phyloP scores from a whole-genome alignment of 1,139 yeast genomes.

The Candida dubliniensis region DNA sequence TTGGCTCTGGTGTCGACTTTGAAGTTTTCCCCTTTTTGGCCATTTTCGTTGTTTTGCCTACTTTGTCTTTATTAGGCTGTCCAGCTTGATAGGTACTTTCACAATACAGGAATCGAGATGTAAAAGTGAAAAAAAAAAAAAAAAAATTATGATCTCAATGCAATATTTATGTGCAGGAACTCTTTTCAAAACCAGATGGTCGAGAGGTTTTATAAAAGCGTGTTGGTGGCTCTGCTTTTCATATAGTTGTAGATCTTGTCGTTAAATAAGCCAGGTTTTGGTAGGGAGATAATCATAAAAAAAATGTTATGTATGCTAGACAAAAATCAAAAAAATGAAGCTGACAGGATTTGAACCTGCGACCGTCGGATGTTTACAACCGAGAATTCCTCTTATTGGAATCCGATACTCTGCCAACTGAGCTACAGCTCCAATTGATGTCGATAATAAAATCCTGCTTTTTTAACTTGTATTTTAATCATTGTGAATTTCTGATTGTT shows the following conservation, averaged over 20 bases:
- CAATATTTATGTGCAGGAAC: not conserved
- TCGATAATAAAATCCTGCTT: too few relatives aligned
- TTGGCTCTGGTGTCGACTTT: slow-evolving; percentile 9
- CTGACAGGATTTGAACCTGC: slow-evolving; percentile 36
- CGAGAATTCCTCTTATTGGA: slow-evolving; percentile 17
- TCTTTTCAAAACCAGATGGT: too few relatives aligned
- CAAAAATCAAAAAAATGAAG: slow-evolving; percentile 17
- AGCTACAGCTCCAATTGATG: slow-evolving; percentile 27
- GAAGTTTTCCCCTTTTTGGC: slow-evolving; percentile 12
- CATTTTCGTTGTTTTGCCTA: slow-evolving; percentile 4
- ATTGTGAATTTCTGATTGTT: too few relatives aligned
- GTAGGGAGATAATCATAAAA: not conserved
- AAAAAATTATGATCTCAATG: not conserved
- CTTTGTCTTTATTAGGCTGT: too few relatives aligned
- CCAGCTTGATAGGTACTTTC: too few relatives aligned
- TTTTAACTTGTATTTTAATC: too few relatives aligned
- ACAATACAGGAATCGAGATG: too few relatives aligned
- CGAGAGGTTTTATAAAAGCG: too few relatives aligned
- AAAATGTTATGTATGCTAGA: not conserved
- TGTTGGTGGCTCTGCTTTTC: too few relatives aligned
- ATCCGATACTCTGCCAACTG: slow-evolving; percentile 33
- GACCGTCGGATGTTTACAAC: slow-evolving; percentile 23
- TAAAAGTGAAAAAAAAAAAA: too few relatives aligned
- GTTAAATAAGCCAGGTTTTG: too few relatives aligned
- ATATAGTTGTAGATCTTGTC: too few relatives aligned